Percentiles rank a stretch among this genome's conserved stretches.
These are phyloP conservation scores for Populus hybrid DNA, from an alignment of 441 rosid genomes.

Conservation along the genomic window DNA sequence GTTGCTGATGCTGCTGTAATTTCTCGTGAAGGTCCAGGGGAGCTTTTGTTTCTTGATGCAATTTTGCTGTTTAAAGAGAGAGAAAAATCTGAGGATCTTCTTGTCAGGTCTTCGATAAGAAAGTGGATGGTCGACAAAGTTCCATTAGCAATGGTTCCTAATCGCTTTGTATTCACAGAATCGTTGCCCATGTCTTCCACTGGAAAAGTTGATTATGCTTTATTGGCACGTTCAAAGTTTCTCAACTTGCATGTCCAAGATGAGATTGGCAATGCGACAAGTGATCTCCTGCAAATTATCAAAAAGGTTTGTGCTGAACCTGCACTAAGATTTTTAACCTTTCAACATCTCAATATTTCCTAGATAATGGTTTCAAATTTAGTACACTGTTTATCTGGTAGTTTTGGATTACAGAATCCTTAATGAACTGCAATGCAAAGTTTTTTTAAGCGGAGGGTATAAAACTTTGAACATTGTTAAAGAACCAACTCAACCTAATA, in stretches of 20 bases:
- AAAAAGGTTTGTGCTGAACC: slow-evolving; percentile 56
- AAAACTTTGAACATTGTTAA: no score
- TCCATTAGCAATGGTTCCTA: slow-evolving; percentile 74
- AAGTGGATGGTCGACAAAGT: slow-evolving; percentile 60
- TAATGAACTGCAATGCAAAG: background rate
- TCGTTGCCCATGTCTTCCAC: slow-evolving; percentile 65
- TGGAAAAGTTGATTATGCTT: slow-evolving; percentile 85
- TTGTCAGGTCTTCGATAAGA: slow-evolving; percentile 40
- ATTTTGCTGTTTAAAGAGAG: slow-evolving; percentile 50
- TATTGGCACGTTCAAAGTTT: slow-evolving; percentile 37
- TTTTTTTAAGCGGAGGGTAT: background rate
- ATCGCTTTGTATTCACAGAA: slow-evolving; percentile 42
- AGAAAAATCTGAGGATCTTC: slow-evolving; percentile 31
- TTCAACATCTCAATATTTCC: background rate
- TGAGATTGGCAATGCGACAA: slow-evolving; percentile 24
- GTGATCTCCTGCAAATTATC: slow-evolving; percentile 45
- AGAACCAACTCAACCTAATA: no score
- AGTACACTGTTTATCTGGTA: background rate
- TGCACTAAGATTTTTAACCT: background rate
- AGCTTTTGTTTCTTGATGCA: slow-evolving; percentile 49
- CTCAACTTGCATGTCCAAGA: slow-evolving; percentile 23
- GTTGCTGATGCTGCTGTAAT: slow-evolving; percentile 70
- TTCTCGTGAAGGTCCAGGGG: slow-evolving; percentile 36
- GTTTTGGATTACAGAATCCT: background rate
- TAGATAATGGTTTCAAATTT: background rate